Conservation (phyloP, 2,329 filamentous ascomycete genomes). For the Aspergillus sclerotialis region DNA sequence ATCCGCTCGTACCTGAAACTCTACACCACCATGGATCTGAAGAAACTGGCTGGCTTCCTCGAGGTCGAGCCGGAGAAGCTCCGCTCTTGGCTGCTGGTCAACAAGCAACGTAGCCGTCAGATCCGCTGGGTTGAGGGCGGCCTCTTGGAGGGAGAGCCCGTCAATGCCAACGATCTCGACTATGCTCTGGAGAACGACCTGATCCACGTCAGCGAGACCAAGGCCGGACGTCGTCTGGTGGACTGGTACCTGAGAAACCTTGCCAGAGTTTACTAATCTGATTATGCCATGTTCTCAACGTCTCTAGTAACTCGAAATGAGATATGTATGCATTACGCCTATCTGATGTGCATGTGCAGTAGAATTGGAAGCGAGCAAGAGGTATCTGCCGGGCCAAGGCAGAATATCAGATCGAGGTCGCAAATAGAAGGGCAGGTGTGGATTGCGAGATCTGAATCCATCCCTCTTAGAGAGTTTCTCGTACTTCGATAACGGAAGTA, state of each 20-base stretch:
- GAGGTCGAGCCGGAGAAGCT: slow-evolving; percentile 96
- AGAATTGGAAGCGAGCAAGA: background rate
- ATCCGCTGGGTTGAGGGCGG: slow-evolving; percentile 88
- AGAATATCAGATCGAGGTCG: background rate
- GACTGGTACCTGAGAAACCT: slow-evolving; percentile 99
- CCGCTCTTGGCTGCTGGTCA: slow-evolving; percentile 86
- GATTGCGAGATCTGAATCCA: background rate
- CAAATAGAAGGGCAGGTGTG: background rate
- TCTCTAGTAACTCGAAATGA: slow-evolving; percentile 2
- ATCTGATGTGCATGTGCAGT: background rate
- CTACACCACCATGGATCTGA: slow-evolving; percentile 98
- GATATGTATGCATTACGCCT: slow-evolving; percentile 3
- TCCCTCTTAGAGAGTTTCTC: too few species aligned
- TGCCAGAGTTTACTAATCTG: slow-evolving; percentile 75
- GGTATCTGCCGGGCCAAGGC: background rate
- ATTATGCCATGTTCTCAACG: background rate
- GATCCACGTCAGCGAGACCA: slow-evolving; percentile 97
- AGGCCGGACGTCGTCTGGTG: slow-evolving; percentile 92
- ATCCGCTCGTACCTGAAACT: slow-evolving; percentile 98
- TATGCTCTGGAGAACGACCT: slow-evolving; percentile 95
- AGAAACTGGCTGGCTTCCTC: slow-evolving; percentile 95
- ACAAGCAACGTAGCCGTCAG: slow-evolving; percentile 98
- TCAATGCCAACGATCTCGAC: slow-evolving; percentile 91
- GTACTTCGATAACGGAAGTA: too few species aligned
- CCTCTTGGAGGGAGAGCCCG: slow-evolving; percentile 82